Conservation (phyloP, 73 alveolate genomes). For the Tetrahymena elliotti region DNA sequence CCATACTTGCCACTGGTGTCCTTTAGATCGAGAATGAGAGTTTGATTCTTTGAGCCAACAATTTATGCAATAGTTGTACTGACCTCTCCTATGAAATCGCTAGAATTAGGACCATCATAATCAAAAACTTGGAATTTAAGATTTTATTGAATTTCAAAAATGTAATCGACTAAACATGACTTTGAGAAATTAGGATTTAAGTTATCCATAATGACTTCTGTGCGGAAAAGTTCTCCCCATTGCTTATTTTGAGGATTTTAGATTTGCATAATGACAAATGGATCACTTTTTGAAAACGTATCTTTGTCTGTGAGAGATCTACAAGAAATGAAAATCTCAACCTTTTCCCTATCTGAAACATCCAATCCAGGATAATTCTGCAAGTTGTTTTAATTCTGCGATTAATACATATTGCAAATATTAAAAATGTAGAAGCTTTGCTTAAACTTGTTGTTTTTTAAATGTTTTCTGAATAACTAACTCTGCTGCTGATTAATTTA, state of each 20-base stretch:
- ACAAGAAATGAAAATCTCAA: conserved; percentile 45
- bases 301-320: conserved; percentile 61
- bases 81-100: conserved; percentile 40
- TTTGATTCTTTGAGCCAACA: conserved; percentile 48
- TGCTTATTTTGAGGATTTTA: neutral
- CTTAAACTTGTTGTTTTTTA: neutral
- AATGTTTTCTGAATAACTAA: neutral
- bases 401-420: neutral
- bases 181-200: conserved; percentile 70
- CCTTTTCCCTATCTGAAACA: conserved; percentile 1
- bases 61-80: conserved; percentile 52
- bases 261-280: conserved; percentile 29
- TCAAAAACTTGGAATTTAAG: conserved; percentile 59
- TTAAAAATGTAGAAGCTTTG: neutral
- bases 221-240: conserved; percentile 46
- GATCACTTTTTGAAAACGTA: conserved; percentile 54
- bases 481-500: neutral
- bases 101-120: conserved; percentile 41
- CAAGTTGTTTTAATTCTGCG: neutral
- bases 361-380: neutral
- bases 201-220: conserved; percentile 53
- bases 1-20: neutral
- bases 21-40: conserved; percentile 30
- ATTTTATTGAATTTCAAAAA: conserved; percentile 66
- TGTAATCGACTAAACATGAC: conserved; percentile 53